A percentile compares a stretch with the other conserved stretches of the same genome.
These are phyloP conservation scores for Lactifluus pinguis DNA, from an alignment of 768 basidiomycete species.

Conservation along the genomic window DNA sequence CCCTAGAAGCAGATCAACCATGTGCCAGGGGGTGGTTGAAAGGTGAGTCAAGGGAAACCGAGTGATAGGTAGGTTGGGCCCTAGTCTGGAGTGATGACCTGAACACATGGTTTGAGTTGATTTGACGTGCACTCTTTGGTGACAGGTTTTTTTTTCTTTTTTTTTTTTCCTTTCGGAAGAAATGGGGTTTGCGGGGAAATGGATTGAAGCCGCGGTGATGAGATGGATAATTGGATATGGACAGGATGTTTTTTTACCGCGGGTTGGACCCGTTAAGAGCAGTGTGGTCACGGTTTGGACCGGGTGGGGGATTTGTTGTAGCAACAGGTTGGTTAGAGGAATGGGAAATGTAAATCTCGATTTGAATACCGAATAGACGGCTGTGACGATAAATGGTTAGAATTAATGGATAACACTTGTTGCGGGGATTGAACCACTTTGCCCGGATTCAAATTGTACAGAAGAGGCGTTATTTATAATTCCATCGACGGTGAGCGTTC, in stretches of 20 bases:
- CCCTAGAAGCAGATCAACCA: slow-evolving; percentile 1
- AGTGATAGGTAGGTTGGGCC: not conserved
- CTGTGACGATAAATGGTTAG: not conserved
- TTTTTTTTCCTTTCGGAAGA: not conserved
- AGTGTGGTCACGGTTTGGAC: not conserved
- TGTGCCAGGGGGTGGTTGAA: slow-evolving; percentile 12
- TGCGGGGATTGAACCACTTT: slow-evolving; percentile 15
- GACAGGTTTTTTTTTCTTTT: not conserved
- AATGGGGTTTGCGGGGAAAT: not conserved
- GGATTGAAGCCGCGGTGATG: slow-evolving; percentile 7
- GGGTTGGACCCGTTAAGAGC: not conserved
- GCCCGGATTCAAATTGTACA: slow-evolving; percentile 16
- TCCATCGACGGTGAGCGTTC: slow-evolving; percentile 10
- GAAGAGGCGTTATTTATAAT: slow-evolving; percentile 17
- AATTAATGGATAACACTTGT: slow-evolving; percentile 4
- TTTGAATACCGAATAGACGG: not conserved
- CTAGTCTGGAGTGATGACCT: not conserved
- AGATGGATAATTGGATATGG: not conserved
- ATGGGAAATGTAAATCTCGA: slow-evolving; percentile 1
- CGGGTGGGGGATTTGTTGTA: not conserved
- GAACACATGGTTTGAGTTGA: slow-evolving; percentile 2
- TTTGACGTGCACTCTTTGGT: not conserved
- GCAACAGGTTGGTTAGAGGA: not conserved
- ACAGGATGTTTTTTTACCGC: not conserved
- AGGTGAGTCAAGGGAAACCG: not conserved